phyloP scores from a whole-genome alignment of 2,329 filamentous ascomycete species.

The Scopulariopsis brevicaulis region DNA sequence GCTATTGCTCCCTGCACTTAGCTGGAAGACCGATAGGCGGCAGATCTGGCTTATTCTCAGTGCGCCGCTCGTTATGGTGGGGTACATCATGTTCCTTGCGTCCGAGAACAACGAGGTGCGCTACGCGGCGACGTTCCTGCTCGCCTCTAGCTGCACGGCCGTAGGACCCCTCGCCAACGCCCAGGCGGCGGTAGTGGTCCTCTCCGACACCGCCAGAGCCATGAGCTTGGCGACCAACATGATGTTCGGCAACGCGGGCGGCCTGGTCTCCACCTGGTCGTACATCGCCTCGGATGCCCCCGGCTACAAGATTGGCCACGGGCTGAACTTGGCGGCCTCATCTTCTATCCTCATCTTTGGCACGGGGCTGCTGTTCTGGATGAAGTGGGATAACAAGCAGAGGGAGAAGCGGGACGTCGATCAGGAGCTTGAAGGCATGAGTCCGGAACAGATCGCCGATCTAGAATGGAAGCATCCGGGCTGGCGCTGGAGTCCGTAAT shows the following conservation, averaged over 20 bases:
- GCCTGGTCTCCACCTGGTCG: constrained; percentile 53
- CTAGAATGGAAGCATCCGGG: constrained; percentile 57
- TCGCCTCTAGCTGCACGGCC: constrained; percentile 49
- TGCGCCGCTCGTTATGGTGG: constrained; percentile 42
- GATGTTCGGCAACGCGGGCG: constrained; percentile 66
- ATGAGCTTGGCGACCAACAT: constrained; percentile 42
- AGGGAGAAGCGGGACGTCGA: constrained; percentile 17
- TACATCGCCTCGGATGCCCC: constrained; percentile 53
- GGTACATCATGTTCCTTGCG: constrained; percentile 59
- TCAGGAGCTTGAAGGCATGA: constrained; percentile 39
- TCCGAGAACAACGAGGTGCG: constrained; percentile 35
- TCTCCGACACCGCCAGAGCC: constrained; percentile 54
- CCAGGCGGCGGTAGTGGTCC: constrained; percentile 55
- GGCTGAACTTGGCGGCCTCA: constrained; percentile 51
- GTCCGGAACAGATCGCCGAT: constrained; percentile 40
- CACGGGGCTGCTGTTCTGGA: constrained; percentile 41
- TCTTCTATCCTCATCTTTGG: constrained; percentile 37
- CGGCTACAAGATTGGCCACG: constrained; percentile 60
- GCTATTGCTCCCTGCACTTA: constrained; percentile 43
- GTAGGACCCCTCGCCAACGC: constrained; percentile 55
- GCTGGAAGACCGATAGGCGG: constrained; percentile 46
- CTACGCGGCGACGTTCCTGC: constrained; percentile 59
- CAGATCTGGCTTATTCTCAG: constrained; percentile 47
- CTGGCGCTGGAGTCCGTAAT: constrained; percentile 40
- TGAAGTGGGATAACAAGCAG: constrained; percentile 44